Conservation (phyloP, 2,329 filamentous ascomycete species). For the Alternaria sp. region DNA sequence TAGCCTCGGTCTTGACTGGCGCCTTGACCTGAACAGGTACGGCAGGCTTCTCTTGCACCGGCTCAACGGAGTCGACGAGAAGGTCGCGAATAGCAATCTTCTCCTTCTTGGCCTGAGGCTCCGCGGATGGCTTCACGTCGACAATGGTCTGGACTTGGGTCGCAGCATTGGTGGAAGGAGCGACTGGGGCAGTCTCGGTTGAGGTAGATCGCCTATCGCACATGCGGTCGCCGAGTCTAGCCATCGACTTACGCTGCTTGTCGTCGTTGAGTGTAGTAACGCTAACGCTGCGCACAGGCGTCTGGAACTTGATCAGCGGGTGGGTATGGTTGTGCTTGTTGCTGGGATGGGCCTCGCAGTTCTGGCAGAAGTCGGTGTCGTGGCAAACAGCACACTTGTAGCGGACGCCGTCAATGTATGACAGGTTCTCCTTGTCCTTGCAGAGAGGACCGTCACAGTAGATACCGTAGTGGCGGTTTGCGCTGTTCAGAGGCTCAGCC, state of each 20-base stretch:
- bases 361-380: conserved; percentile 93
- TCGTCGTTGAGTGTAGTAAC: conserved; percentile 86
- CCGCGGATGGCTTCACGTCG: conserved; percentile 65
- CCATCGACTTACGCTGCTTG: conserved; percentile 67
- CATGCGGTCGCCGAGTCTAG: conserved; percentile 73
- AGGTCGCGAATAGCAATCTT: conserved; percentile 51
- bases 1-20: conserved; percentile 21
- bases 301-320: conserved; percentile 96
- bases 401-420: conserved; percentile 79
- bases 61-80: conserved; percentile 40
- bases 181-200: conserved; percentile 58
- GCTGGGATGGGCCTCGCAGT: conserved; percentile 85
- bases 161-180: conserved; percentile 58
- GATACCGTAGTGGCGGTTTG: conserved; percentile 76
- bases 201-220: conserved; percentile 53
- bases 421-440: conserved; percentile 60
- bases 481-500: conserved; percentile 53
- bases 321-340: conserved; percentile 95
- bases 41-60: conserved; percentile 42
- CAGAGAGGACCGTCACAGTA: conserved; percentile 96
- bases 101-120: conserved; percentile 49
- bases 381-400: conserved; percentile 98
- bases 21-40: conserved; percentile 16
- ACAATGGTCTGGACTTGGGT: conserved; percentile 69
- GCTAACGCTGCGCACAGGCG: conserved; percentile 83